These are phyloP conservation scores for Candida qinlingensis DNA, from an alignment of 805 yeast species.

Conservation along the genomic window DNA sequence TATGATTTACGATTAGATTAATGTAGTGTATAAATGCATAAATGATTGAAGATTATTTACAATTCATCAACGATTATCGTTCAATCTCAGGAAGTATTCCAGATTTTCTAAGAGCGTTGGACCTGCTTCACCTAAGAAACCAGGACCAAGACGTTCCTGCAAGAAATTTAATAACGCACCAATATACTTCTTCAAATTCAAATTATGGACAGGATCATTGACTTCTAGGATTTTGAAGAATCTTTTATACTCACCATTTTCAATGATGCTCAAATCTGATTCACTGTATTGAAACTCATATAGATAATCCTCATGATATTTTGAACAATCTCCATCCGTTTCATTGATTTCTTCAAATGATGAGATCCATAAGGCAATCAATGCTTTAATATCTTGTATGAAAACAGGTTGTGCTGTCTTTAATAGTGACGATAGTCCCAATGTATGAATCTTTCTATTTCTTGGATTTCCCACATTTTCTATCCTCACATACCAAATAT, in stretches of 20 bases:
- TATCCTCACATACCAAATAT: constrained; percentile 40
- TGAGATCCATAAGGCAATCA: constrained; percentile 41
- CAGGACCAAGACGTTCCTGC: constrained; percentile 12
- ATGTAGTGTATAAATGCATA: neutral
- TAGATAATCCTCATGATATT: constrained; percentile 41
- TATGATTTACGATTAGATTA: neutral
- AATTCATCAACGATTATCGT: neutral
- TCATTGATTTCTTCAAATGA: constrained; percentile 77
- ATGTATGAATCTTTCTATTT: constrained; percentile 59
- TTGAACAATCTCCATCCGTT: constrained; percentile 49
- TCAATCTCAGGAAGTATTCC: constrained; percentile 18
- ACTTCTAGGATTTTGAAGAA: constrained; percentile 31
- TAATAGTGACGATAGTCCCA: constrained; percentile 54
- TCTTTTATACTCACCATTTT: constrained; percentile 40
- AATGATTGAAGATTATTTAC: neutral
- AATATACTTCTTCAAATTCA: constrained; percentile 43
- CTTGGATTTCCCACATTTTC: constrained; percentile 67
- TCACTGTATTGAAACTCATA: constrained; percentile 23
- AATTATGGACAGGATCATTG: constrained; percentile 49
- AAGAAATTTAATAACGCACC: constrained; percentile 21
- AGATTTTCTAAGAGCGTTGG: constrained; percentile 21
- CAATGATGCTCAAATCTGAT: constrained; percentile 20
- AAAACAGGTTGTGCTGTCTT: constrained; percentile 30
- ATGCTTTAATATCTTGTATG: constrained; percentile 26
- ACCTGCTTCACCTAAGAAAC: constrained; percentile 10